phyloP scores from a whole-genome alignment of 2,329 filamentous ascomycete genomes.

The Diaporthe citri region DNA sequence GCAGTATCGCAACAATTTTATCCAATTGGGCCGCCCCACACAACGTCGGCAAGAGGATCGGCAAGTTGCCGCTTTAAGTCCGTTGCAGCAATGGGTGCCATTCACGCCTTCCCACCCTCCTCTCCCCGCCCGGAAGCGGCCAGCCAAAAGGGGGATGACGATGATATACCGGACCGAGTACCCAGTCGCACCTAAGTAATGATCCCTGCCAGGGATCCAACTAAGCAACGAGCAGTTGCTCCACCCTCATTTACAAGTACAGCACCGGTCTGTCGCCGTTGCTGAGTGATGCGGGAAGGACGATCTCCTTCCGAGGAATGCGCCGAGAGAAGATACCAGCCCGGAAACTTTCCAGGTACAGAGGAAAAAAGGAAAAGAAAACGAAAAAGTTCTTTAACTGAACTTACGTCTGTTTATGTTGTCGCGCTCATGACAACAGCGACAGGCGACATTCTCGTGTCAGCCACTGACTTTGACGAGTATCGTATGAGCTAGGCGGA shows the following conservation, averaged over 20 bases:
- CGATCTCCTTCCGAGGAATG: constrained; percentile 14
- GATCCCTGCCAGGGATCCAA: constrained; percentile 27
- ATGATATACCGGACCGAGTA: constrained; percentile 15
- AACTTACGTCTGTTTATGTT: neutral
- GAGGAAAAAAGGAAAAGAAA: neutral
- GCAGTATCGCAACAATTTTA: neutral
- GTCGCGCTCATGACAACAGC: neutral
- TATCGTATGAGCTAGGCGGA: constrained; percentile 21
- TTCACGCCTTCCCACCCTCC: neutral
- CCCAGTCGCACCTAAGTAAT: constrained; percentile 12
- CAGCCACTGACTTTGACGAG: neutral
- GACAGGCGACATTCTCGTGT: neutral
- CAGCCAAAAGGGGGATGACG: constrained; percentile 15
- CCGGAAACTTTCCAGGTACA: neutral
- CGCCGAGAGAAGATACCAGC: neutral
- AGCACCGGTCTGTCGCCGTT: neutral
- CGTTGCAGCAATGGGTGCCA: neutral
- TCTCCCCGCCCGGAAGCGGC: neutral
- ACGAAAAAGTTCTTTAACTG: neutral
- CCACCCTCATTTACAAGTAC: constrained; percentile 7
- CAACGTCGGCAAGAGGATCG: constrained; percentile 17
- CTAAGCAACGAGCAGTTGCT: constrained; percentile 17
- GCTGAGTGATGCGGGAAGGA: neutral
- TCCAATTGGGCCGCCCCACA: neutral
- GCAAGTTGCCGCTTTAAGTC: constrained; percentile 9